Base-by-base conservation (phyloP, 257 asterid genomes). In the Capsicum rhomboideum region DNA sequence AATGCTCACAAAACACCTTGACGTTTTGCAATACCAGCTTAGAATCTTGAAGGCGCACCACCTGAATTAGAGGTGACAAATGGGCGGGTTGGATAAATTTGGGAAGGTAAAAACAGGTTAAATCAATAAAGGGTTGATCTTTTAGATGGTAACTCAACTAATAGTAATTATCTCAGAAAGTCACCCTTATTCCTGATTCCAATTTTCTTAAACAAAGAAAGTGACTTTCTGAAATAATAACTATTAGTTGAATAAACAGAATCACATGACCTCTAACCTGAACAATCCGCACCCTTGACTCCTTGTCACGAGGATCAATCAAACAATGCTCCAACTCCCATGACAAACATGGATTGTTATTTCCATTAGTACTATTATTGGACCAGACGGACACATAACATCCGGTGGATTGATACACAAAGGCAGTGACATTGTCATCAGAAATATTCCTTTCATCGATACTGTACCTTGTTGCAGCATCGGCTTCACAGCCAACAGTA, bases 401-500 rank as follows among this genome's bases (percentile, higher is more conserved):
- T 81, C 98, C 98, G 12, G 69, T 87, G 23, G 94, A 74, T 67
- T 87, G 92, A 87, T 92, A 96, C 0, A 90, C 98, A 37, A 94
- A 92, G 68, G 91, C 87, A 7, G 91, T 49, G 28, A 83, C 85
- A 6, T 78, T 85, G 16, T 46, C 85, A 42, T 59, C 77, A 20
- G 82, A 55, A 0, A 89, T 29, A 14, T 56, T 85, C 86, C 93
- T 89, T 69, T 93, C 92, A 8, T 89, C 83, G 42, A 89, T 28
- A 84, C 82, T 85, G 87, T 96, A 61, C 84, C 87, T 83, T 59
- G 98, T 94, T 82, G 97, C 98, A 10, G 99, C 98, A 80, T 93
- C 99, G 23, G 98, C 98, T 88, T 96, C 98, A 53, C 99, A 96
- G 59, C 99, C 99, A 20, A 96, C 99, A 10, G 98, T 96, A 46